These are phyloP conservation scores for Crotalaria pallida DNA, from an alignment of 306 rosid species.

Conservation along the genomic window DNA sequence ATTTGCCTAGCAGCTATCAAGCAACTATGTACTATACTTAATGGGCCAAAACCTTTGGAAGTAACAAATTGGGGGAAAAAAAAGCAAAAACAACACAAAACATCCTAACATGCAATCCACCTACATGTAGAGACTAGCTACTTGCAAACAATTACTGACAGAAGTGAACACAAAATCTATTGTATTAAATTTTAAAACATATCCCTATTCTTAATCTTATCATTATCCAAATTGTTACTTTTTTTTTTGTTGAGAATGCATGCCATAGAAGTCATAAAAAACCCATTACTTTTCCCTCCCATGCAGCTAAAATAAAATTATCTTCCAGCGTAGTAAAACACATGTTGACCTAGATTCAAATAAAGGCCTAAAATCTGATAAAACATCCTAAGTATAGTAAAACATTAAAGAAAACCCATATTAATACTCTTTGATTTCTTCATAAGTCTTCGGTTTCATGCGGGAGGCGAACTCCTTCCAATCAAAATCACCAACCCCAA, in stretches of 20 bases:
- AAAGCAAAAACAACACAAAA: background rate
- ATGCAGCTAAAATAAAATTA: background rate
- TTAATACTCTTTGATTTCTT: constrained; percentile 78
- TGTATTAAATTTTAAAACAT: background rate
- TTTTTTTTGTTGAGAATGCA: background rate
- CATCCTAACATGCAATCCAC: background rate
- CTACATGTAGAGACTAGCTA: background rate
- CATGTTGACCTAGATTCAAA: background rate
- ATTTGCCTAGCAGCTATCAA: background rate
- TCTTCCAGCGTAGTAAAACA: background rate
- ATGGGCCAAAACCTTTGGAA: constrained; percentile 8
- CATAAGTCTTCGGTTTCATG: constrained; percentile 86
- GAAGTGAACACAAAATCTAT: background rate
- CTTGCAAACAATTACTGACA: background rate
- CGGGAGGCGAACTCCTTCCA: constrained; percentile 88
- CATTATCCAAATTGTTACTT: background rate
- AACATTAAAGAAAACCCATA: constrained; percentile 19
- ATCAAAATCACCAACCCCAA: constrained; percentile 88
- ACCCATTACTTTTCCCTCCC: background rate
- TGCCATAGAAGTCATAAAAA: constrained; percentile 4
- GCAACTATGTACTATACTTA: background rate
- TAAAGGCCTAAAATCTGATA: background rate
- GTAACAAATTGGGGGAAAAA: background rate
- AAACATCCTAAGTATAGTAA: constrained; percentile 12
- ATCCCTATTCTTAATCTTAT: background rate